A percentile compares a stretch with the other conserved stretches of the same genome.
phyloP scores from a whole-genome alignment of 2,329 filamentous ascomycete genomes.

The Neonectria coccinea region DNA sequence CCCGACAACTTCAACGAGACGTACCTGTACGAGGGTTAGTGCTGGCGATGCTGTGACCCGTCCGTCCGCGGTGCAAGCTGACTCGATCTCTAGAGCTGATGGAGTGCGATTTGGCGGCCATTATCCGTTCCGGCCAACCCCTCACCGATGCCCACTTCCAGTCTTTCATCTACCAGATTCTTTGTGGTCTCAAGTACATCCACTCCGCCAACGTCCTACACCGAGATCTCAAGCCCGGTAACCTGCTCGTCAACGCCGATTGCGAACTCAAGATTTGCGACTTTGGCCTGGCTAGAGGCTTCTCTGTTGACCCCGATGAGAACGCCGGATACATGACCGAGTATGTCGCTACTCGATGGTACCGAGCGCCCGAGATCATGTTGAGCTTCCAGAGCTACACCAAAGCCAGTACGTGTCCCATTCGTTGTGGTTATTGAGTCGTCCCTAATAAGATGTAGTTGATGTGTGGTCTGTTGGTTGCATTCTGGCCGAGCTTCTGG shows the following conservation, averaged over 20 bases:
- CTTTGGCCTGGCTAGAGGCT: constrained; percentile 95
- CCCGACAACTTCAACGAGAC: constrained; percentile 99
- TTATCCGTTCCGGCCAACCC: constrained; percentile 96
- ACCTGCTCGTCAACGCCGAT: constrained; percentile 97
- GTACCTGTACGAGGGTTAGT: constrained; percentile 94
- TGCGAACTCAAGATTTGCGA: constrained; percentile 99
- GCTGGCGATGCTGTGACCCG: constrained; percentile 7
- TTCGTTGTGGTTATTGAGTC: background rate
- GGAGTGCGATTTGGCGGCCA: constrained; percentile 98
- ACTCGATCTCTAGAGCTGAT: constrained; percentile 79
- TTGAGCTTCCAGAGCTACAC: constrained; percentile 99
- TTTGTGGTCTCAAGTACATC: constrained; percentile 98
- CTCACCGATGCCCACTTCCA: constrained; percentile 99
- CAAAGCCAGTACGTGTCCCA: constrained; percentile 88
- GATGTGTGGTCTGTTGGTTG: constrained; percentile 99
- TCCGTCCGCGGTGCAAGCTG: constrained; percentile 29
- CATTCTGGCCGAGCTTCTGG: constrained; percentile 94
- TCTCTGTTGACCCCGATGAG: constrained; percentile 96
- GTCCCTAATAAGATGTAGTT: constrained; percentile 67
- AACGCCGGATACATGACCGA: constrained; percentile 99
- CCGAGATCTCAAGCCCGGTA: constrained; percentile 96
- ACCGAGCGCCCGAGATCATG: constrained; percentile 96
- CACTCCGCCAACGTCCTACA: constrained; percentile 98
- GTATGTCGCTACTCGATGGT: constrained; percentile 98
- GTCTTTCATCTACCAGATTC: constrained; percentile 99